Conservation (phyloP, 345 rosid species). For the Diplotaxis tenuifolia region DNA sequence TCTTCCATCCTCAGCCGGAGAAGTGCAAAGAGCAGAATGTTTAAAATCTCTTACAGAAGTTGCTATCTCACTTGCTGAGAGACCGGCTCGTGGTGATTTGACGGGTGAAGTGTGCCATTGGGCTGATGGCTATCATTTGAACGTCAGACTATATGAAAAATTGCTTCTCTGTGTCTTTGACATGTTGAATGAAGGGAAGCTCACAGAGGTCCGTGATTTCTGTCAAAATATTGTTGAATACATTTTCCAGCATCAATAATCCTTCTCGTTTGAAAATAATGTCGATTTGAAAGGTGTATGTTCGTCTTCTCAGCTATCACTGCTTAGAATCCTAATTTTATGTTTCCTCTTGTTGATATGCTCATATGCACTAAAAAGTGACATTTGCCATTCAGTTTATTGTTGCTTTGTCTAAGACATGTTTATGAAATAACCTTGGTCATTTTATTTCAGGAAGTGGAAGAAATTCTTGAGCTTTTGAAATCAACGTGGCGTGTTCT, state of each 20-base stretch:
- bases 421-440: constrained; percentile 9
- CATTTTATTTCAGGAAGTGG: constrained; percentile 67
- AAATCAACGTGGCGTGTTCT: constrained; percentile 96
- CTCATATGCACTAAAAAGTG: background rate
- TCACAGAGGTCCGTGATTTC: constrained; percentile 68
- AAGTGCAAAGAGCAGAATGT: constrained; percentile 90
- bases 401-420: background rate
- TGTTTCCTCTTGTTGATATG: background rate
- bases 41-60: constrained; percentile 83
- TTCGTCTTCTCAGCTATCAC: constrained; percentile 1
- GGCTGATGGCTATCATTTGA: constrained; percentile 97
- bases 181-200: constrained; percentile 92
- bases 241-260: constrained; percentile 8
- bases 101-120: constrained; percentile 99
- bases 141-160: constrained; percentile 85
- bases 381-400: background rate
- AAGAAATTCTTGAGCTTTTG: constrained; percentile 94
- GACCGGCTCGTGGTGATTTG: constrained; percentile 96
- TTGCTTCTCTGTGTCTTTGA: constrained; percentile 90
- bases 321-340: background rate
- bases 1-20: constrained; percentile 78
- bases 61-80: constrained; percentile 91
- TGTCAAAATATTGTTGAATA: constrained; percentile 4
- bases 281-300: background rate
- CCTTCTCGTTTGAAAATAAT: constrained; percentile 1